Conservation (phyloP, 2,329 filamentous ascomycete species). For the Alternaria gansuensis region DNA sequence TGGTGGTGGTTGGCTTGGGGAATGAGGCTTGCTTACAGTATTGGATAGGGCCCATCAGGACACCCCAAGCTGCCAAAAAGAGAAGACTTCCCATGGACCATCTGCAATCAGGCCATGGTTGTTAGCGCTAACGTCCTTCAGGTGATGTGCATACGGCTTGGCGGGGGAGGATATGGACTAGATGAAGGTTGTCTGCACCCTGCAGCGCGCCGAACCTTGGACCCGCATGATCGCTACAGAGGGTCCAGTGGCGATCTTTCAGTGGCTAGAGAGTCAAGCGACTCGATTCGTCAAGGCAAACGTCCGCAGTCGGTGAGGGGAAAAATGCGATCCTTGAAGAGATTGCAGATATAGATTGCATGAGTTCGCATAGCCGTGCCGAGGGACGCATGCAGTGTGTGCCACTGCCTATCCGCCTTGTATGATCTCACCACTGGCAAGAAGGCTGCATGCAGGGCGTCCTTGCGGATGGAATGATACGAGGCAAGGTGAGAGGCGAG, state of each 20-base stretch:
- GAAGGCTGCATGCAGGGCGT: slow-evolving; percentile 33
- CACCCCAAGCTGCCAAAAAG: slow-evolving; percentile 91
- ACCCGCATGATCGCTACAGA: slow-evolving; percentile 54
- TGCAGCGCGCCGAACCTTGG: slow-evolving; percentile 52
- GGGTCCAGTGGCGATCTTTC: slow-evolving; percentile 45
- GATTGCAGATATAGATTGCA: slow-evolving; percentile 40
- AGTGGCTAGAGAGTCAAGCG: slow-evolving; percentile 51
- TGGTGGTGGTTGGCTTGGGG: slow-evolving; percentile 18
- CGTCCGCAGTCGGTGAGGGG: slow-evolving; percentile 24
- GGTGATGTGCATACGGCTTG: slow-evolving; percentile 39
- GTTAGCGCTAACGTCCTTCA: slow-evolving; percentile 50
- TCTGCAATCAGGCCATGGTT: slow-evolving; percentile 61
- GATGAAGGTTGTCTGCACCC: slow-evolving; percentile 42
- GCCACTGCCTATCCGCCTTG: slow-evolving; percentile 39
- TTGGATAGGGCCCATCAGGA: slow-evolving; percentile 87
- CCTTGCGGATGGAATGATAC: slow-evolving; percentile 20
- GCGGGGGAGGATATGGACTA: slow-evolving; percentile 40
- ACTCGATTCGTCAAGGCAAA: slow-evolving; percentile 33
- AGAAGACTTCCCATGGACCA: slow-evolving; percentile 93
- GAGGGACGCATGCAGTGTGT: slow-evolving; percentile 38
- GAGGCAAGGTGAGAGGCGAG: slow-evolving; percentile 30
- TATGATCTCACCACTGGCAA: slow-evolving; percentile 24
- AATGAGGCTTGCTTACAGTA: slow-evolving; percentile 64
- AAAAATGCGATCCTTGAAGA: slow-evolving; percentile 22
- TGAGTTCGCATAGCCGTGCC: slow-evolving; percentile 45